Evolutionary conservation across 139 green algal species (phyloP), one percentile per base, ranked within the genome.

Genomic region (Nannochloris sp.): DNA sequence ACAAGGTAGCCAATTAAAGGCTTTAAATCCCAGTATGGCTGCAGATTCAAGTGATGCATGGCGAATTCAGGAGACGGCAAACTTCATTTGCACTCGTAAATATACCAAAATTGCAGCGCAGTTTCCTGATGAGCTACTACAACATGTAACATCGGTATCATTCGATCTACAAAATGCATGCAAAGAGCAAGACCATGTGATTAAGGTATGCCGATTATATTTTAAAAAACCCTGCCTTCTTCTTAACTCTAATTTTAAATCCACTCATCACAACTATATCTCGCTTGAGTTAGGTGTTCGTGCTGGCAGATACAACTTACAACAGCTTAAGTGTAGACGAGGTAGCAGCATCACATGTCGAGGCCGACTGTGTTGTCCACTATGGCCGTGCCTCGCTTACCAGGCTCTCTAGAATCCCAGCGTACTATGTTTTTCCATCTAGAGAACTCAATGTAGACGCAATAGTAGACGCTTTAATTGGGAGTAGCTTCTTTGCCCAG

Each of bases 351-450:
- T 58, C 72, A 23, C 89, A 95, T 65, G 76, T 87, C 10, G 44
- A 78, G 9, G 89, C 86, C 5, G 37, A 89, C 4, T 93, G 85
- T 65, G 73, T 95, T 62, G 84, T 97, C 1, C 92, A 98, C 61
- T 98, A 93, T 68, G 92, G 92, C 27, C 72, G 66, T 7, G 85
- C 92, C 30, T 97, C 90, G 2, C 64, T 98, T 24, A 81, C 71
- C 9, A 61, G 75, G 7, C 72, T 91, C 10, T 83, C 70, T 3
- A 67, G 72, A 2, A 35, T 91, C 34, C 91, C 87, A 24, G 82
- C 87, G 6, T 81, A 82, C 54, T 93, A 90, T 68, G 89, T 97
- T 1, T 89, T 97, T 54, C 84, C 83, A 2, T 61, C 67, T 48
- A 7, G 56, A 30, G 46, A 39, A 7, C 39, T 80, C 7, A 36